Evolutionary conservation across 2,329 filamentous ascomycete species (phyloP), one percentile per base, ranked within the genome.

Genomic region (Taxawa tesnikishii): DNA sequence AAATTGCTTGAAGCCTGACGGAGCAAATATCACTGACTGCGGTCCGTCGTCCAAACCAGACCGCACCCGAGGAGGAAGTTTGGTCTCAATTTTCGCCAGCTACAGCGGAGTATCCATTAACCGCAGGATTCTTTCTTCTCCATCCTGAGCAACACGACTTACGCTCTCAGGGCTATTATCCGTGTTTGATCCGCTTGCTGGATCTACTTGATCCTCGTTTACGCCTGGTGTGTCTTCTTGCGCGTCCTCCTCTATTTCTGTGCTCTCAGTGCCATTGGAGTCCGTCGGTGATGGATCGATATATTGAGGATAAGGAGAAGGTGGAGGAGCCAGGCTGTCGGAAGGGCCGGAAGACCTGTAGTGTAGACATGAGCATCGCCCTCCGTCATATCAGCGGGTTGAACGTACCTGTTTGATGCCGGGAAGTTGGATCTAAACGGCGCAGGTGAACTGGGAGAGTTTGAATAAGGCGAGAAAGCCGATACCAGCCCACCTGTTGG

Each of bases 1-100:
- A 71, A 90, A 93, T 44, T 73, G 73, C 34, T 74, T 70, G 55
- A 90, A 94, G 39, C 79, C 83, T 42, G 83, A 69, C 0, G 87
- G 85, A 11, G 83, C 83, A 63, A 94, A 87, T 44, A 94, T 94
- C 33, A 93, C 87, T 1, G 87, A 94, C 32, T 83, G 70, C 15
- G 84, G 79, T 43, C 87, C 83, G 43, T 93, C 83, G 39, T 75
- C 76, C 15, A 70, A 69, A 32, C 50, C 75, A 62, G 53, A 78
- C 47, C 58, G 53, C 16, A 49, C 40, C 31, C 54, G 50, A 28
- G 45, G 39, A 8, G 58, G 48, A 12, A 64, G 43, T 17, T 53
- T 45, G 6, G 65, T 71, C 39, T 68, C 56, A 29, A 70, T 55
- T 48, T 56, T 59, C 17, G 49, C 51, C 28, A 60, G 56, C 40